Base-by-base conservation (phyloP, 176 grass and related monocot species). In the Carex kokanica region DNA sequence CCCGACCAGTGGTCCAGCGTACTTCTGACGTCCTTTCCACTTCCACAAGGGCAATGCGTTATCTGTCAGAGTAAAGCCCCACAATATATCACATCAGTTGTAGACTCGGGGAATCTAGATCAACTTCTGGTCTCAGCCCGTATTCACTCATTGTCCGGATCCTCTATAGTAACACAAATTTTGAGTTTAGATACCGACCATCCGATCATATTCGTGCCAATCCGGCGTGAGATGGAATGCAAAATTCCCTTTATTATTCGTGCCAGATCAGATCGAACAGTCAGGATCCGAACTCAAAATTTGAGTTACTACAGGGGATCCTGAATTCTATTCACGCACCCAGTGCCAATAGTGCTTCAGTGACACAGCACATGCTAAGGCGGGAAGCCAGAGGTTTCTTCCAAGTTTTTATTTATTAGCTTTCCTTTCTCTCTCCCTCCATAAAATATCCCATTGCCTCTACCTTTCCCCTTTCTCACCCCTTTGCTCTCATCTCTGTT, bases 291-390 rank as follows among this genome's bases (percentile, higher is more conserved):
- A 38, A 38, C 36, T 38, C 36, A 38, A 38, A 38, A 5, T 38
- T 38, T 38, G 36, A 38, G 36, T 5, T 38, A 38, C 36, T 0
- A 38, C 36, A 38, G 36, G 36, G 36, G 36, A 38, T 38, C 36
- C 4, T 4, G 32, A 34, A 34, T 34, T 34, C 36, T 38, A 38
- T 38, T 6, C 45, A 75, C 47, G 72, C 41, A 75, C 47, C 49
- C 21, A 75, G 72, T 17, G 72, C 72, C 38, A 65, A 52, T 45
- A 64, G 38, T 66, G 79, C 21, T 64, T 51, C 79, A 64, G 60
- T 65, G 59, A 82, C 59, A 64, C 53, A 82, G 60, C 79, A 82
- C 41, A 36, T 82, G 79, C 58, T 82, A 29, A 53, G 79, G 79
- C 79, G 79, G 40, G 61, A 64, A 61, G 32, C 68, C 34, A 45